Base-by-base conservation (phyloP, 2,329 filamentous ascomycete genomes). In the Emmonsia crescens region DNA sequence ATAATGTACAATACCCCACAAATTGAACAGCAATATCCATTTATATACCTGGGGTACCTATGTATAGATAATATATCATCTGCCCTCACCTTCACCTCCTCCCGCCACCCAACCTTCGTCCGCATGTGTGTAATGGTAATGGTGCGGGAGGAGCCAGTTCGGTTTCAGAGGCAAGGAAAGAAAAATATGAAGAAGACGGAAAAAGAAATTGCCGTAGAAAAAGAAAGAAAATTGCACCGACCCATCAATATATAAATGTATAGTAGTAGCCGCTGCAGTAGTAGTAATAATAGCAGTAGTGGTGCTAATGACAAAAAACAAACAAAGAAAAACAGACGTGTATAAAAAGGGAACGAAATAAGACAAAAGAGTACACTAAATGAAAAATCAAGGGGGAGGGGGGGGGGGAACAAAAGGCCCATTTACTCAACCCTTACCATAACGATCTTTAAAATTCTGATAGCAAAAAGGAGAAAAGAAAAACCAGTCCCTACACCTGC, bases 291-390 rank as follows among this genome's bases (percentile, higher is more conserved):
- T 31, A 8, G 29, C 10, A 21, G 6, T 52, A 8, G 16, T 6
- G 29, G 33, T 49, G 27, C 3, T 5, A 31, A 51, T 51, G 48
- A 31, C 19, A 33, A 31, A 31, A n/a, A 9, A 19, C 49, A n/a
- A 16, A n/a, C 21, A n/a, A 21, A 46, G 33, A n/a, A 27, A 49
- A 6, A 44, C 31, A 46, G 19, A 57, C 36, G 55, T 49, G 36
- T 27, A 59, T 44, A 46, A 40, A 57, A 62, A 56, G 64, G 27
- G 48, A 64, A 57, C n/a, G 33, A 33, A 58, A 27, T n/a, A 10
- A 21, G 19, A 40, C 12, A 49, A 51, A n/a, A 31, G 9, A 42
- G 38, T 12, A 60, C 40, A 51, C 44, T 36, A 57, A 27, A 48
- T 8, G 31, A 38, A 48, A 27, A 40, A n/a, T 31, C 19, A 59